Base-by-base conservation (phyloP, 768 basidiomycete genomes). In the Ramaria rubella region DNA sequence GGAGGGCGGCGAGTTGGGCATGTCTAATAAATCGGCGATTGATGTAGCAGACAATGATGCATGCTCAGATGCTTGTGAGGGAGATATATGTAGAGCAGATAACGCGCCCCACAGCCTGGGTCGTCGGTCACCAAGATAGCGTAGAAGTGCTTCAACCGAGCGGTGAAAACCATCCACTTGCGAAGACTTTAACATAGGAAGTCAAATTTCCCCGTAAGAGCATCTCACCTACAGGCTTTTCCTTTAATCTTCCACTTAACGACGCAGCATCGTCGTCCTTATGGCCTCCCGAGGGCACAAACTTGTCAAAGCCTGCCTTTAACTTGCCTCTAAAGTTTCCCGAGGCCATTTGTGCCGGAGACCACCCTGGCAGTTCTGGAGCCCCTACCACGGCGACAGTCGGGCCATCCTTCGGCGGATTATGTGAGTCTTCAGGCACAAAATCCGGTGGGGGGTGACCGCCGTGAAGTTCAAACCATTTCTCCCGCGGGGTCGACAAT, bases 51-150 rank as follows among this genome's bases (percentile, higher is more conserved):
- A 90, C 2, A 96, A 75, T 1, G 80, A 79, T 0, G 86, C 77
- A 34, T 85, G 77, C 21, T 82, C 70, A 49, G 90, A 80, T 1
- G 90, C 81, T 64, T 86, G 83, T 36, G 76, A 77, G 0, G 87
- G 82, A 3, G 81, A 87, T 60, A 84, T 85, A 38, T 79, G 69
- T 34, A 94, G 79, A 3, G 80, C 74, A 38, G 81, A 79, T 1
- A 97, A 81, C 0, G 90, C 90, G 5, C 85, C 85, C 9, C 70
- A 78, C 34, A 97, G 77, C 66, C 94, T 94, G 11, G 90, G 93
- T 12, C 96, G 82, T 11, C 91, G 82, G 64, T 96, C 93, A 2
- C 91, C 83, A 6, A 98, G 81, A 67, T 93, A 98, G 11, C 86
- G 81, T 60, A 92, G 78, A 4, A 99, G 79, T 0, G 87, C 86